A percentile compares a stretch with the other conserved stretches of the same genome.
These are phyloP conservation scores for Ophiostoma sp. DNA, from an alignment of 2,329 filamentous ascomycete species.

Conservation along the genomic window DNA sequence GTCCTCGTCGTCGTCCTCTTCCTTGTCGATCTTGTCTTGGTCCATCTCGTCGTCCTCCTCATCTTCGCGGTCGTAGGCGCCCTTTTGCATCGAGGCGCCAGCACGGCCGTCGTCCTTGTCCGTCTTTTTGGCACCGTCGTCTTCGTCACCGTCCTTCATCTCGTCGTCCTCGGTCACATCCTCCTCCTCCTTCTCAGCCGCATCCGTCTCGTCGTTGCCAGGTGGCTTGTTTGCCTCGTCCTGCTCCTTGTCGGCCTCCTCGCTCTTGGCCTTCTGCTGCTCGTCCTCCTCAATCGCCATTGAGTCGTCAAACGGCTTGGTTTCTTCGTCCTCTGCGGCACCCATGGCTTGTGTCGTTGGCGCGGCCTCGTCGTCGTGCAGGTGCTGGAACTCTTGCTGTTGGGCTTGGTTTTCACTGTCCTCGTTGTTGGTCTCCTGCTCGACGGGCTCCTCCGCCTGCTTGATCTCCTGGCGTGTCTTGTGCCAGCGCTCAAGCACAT, in stretches of 20 bases:
- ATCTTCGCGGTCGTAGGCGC: slow-evolving; percentile 46
- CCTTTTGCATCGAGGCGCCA: slow-evolving; percentile 56
- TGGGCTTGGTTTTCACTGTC: slow-evolving; percentile 61
- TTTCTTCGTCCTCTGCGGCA: slow-evolving; percentile 74
- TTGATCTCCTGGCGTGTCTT: slow-evolving; percentile 78
- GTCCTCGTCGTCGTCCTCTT: slow-evolving; percentile 47
- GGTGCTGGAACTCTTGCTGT: slow-evolving; percentile 85
- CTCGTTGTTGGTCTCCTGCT: slow-evolving; percentile 16
- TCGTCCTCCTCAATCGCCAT: slow-evolving; percentile 71
- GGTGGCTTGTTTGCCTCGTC: slow-evolving; percentile 51
- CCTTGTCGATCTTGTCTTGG: slow-evolving; percentile 40
- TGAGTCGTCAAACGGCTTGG: slow-evolving; percentile 72
- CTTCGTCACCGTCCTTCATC: slow-evolving; percentile 30
- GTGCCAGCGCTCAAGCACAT: slow-evolving; percentile 90
- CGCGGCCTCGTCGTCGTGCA: slow-evolving; percentile 73
- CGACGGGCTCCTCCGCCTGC: slow-evolving; percentile 39
- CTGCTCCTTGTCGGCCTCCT: slow-evolving; percentile 39
- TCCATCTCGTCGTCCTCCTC: slow-evolving; percentile 21
- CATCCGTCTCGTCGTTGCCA: slow-evolving; percentile 42
- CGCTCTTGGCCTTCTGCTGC: slow-evolving; percentile 11
- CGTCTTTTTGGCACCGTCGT: slow-evolving; percentile 38
- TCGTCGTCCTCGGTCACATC: slow-evolving; percentile 42
- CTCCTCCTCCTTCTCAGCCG: slow-evolving; percentile 34
- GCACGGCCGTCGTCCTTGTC: slow-evolving; percentile 52
- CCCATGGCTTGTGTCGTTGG: slow-evolving; percentile 91